Conservation (phyloP, 2,329 filamentous ascomycete species). For the Ophiostoma fasciatum region DNA sequence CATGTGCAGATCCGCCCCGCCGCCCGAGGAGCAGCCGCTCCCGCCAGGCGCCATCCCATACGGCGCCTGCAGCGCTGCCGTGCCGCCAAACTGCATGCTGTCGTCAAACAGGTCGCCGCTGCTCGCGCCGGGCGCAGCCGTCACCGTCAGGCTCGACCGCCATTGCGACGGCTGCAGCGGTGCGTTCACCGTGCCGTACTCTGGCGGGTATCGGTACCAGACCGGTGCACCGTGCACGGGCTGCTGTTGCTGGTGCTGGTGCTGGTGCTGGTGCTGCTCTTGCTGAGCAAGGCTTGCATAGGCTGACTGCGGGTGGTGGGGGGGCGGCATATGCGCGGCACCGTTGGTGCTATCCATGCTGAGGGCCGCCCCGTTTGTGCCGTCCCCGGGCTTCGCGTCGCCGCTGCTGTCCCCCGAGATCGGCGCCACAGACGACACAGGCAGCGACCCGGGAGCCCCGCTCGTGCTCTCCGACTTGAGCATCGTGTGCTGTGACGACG, state of each 20-base stretch:
- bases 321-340: too few species aligned
- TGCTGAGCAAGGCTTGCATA: too few species aligned
- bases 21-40: neutral
- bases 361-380: too few species aligned
- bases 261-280: neutral
- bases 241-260: conserved; percentile 1
- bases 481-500: conserved; percentile 3
- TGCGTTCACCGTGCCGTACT: conserved; percentile 11
- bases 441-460: neutral
- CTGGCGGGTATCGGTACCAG: conserved; percentile 11
- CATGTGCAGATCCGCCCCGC: conserved; percentile 8
- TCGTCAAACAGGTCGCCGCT: too few species aligned
- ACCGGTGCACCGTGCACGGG: conserved; percentile 3
- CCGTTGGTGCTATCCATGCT: too few species aligned
- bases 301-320: too few species aligned
- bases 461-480: conserved; percentile 4
- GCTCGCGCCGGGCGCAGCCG: neutral
- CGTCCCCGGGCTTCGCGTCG: neutral
- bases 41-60: neutral
- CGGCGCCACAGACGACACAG: conserved; percentile 1
- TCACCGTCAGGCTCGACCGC: conserved; percentile 7
- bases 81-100: neutral
- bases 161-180: conserved; percentile 13
- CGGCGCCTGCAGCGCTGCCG: too few species aligned
- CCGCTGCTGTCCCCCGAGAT: neutral